Evolutionary conservation across 768 basidiomycete genomes (phyloP).

Genomic region (Punctularia strigosozonata): DNA sequence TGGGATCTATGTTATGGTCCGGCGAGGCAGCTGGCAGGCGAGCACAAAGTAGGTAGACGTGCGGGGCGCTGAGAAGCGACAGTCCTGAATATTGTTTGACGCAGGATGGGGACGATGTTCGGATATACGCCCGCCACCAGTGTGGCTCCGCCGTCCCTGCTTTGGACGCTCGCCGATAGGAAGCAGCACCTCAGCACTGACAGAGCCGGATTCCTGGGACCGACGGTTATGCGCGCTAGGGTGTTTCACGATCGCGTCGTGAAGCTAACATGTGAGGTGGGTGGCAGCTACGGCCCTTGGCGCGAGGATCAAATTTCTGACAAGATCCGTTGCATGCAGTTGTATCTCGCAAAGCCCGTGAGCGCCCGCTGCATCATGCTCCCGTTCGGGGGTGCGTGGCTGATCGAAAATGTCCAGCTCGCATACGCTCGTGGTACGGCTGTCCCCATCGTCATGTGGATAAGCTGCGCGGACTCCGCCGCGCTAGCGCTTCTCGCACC

Average conservation of each 20-base stretch:
- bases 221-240: background rate
- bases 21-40: constrained; percentile 5
- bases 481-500: background rate
- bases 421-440: background rate
- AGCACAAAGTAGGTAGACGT: constrained; percentile 2
- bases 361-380: background rate
- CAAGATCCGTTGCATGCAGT: no score
- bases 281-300: background rate
- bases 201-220: background rate
- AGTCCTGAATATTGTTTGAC: background rate
- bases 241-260: background rate
- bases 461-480: background rate
- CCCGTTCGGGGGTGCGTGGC: background rate
- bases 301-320: background rate
- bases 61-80: background rate
- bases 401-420: background rate
- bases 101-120: background rate
- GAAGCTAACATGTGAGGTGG: background rate
- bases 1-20: constrained; percentile 6
- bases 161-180: background rate
- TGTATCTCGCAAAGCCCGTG: background rate
- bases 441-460: background rate
- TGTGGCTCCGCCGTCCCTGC: background rate
- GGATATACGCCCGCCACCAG: background rate
- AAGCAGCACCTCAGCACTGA: background rate